These are phyloP conservation scores for Tephrocybe sp. DNA, from an alignment of 768 basidiomycete genomes.

Conservation along the genomic window DNA sequence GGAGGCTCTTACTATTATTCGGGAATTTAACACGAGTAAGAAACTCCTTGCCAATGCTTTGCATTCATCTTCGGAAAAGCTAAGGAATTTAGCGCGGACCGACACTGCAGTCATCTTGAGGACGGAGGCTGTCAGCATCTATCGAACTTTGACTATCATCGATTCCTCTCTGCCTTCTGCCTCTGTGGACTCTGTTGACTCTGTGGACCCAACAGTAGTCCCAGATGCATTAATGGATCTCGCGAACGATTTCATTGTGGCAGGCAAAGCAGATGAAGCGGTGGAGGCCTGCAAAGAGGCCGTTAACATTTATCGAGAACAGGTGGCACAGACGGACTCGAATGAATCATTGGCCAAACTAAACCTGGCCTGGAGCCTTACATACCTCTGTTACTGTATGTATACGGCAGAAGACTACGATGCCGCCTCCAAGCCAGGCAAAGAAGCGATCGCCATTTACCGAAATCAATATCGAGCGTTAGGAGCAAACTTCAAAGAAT, in stretches of 20 bases:
- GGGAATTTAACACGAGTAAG: conserved; percentile 3
- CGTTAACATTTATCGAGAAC: conserved; percentile 9
- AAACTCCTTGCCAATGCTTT: conserved; percentile 12
- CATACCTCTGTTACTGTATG: conserved; percentile 6
- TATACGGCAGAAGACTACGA: background rate
- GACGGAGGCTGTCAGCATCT: conserved; percentile 12
- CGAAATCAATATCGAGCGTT: background rate
- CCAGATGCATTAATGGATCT: conserved; percentile 11
- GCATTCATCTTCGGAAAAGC: conserved; percentile 1
- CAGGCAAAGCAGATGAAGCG: conserved; percentile 7
- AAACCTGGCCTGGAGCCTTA: conserved; percentile 3
- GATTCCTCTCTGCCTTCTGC: background rate
- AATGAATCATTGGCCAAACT: background rate
- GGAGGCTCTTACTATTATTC: conserved; percentile 10
- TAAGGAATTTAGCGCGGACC: conserved; percentile 3
- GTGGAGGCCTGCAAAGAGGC: conserved; percentile 10
- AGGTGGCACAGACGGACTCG: background rate
- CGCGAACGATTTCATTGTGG: conserved; percentile 2
- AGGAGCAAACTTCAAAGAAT: background rate
- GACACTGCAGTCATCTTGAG: conserved; percentile 10
- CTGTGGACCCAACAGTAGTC: background rate
- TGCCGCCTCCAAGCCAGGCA: background rate
- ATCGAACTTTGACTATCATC: conserved; percentile 4
- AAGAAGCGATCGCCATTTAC: background rate
- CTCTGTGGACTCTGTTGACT: background rate